A percentile compares a stretch with the other conserved stretches of the same genome.
Evolutionary conservation across 192 early-diverging fungal genomes (phyloP).

Genomic region (Powellomyces hirtus): DNA sequence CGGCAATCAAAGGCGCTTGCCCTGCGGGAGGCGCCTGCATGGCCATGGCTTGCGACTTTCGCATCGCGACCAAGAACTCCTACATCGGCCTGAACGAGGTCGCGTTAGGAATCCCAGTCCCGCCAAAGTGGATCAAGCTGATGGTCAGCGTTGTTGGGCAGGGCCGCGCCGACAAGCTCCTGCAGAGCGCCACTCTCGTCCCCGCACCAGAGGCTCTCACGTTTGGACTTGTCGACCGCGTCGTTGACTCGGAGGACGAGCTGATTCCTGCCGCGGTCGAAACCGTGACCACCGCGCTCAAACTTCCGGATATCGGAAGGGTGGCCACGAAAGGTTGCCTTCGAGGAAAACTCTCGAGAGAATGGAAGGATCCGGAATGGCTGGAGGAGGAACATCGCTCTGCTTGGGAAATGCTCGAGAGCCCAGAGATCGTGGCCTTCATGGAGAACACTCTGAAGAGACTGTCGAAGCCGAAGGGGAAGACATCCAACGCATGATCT

Average conservation of each 20-base stretch:
- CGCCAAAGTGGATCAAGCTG: constrained; percentile 40
- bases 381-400: neutral
- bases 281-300: neutral
- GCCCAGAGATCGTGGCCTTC: neutral
- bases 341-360: neutral
- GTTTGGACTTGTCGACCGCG: neutral
- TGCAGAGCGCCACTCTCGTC: neutral
- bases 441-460: neutral
- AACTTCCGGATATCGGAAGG: neutral
- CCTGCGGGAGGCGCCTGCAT: constrained; percentile 47
- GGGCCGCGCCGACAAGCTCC: constrained; percentile 25
- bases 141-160: constrained; percentile 36
- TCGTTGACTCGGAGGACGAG: neutral
- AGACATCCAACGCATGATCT: no score
- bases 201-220: neutral
- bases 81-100: constrained; percentile 38
- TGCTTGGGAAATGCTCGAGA: neutral
- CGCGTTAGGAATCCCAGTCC: constrained; percentile 43
- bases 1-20: constrained; percentile 44
- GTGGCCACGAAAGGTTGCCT: neutral
- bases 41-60: constrained; percentile 41
- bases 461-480: neutral
- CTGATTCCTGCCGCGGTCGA: neutral
- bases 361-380: neutral
- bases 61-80: constrained; percentile 35